Evolutionary conservation across 2,329 filamentous ascomycete species (phyloP).

Genomic region (Fusarium pseudonygamai): DNA sequence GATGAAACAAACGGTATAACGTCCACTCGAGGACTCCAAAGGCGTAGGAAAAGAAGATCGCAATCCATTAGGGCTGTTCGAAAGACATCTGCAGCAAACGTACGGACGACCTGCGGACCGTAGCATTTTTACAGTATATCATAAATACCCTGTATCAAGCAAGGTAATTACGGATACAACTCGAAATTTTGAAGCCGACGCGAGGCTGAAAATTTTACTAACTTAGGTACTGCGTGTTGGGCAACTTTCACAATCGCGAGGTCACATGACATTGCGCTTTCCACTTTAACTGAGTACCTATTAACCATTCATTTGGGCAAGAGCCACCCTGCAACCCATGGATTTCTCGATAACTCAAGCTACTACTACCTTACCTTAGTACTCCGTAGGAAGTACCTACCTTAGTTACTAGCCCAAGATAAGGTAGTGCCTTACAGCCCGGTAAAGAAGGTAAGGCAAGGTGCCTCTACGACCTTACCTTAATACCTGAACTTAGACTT

Average conservation of each 20-base stretch:
- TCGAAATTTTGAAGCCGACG: not conserved
- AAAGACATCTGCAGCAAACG: slow-evolving; percentile 48
- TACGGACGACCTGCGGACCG: slow-evolving; percentile 43
- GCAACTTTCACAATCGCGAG: slow-evolving; percentile 20
- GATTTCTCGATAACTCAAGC: not conserved
- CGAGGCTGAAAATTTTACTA: slow-evolving; percentile 41
- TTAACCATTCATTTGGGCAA: slow-evolving; percentile 1
- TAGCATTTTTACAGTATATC: slow-evolving; percentile 43
- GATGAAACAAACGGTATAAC: slow-evolving; percentile 23
- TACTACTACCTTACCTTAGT: too few species aligned
- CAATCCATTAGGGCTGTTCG: slow-evolving; percentile 23
- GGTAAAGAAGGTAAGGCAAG: not conserved
- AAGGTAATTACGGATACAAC: not conserved
- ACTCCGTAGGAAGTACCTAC: too few species aligned
- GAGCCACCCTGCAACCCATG: not conserved
- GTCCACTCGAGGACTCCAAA: slow-evolving; percentile 8
- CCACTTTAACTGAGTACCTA: slow-evolving; percentile 12
- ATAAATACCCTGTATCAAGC: not conserved
- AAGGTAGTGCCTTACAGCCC: not conserved
- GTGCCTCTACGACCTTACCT: not conserved
- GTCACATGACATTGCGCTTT: slow-evolving; percentile 40
- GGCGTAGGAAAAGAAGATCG: not conserved
- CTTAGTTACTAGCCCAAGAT: too few species aligned
- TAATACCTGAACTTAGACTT: not conserved
- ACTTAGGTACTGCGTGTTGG: slow-evolving; percentile 14